A percentile compares a stretch with the other conserved stretches of the same genome.
These are phyloP conservation scores for Xerocomellus dryophilus DNA, from an alignment of 768 basidiomycete species.

Conservation along the genomic window DNA sequence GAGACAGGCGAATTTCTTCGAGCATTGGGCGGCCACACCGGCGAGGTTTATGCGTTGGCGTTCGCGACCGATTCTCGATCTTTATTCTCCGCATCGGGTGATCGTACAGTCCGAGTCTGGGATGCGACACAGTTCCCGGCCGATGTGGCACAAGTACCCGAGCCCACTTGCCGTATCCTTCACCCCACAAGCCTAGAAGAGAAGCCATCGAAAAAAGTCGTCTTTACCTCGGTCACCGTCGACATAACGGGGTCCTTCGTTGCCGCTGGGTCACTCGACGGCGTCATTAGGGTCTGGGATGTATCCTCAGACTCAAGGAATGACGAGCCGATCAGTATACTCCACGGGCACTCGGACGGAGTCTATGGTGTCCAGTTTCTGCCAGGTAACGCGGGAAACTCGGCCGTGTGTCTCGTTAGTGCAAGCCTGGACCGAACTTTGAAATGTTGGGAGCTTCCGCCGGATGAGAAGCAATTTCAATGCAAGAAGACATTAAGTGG, in stretches of 20 bases:
- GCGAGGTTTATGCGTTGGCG: conserved; percentile 36
- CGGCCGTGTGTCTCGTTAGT: conserved; percentile 32
- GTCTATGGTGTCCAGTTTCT: conserved; percentile 35
- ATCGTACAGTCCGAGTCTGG: conserved; percentile 37
- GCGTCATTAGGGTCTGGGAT: conserved; percentile 52
- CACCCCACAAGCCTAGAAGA: conserved; percentile 14
- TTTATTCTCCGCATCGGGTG: conserved; percentile 37
- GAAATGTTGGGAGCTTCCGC: conserved; percentile 47
- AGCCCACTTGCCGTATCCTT: conserved; percentile 22
- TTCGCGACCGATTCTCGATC: conserved; percentile 35
- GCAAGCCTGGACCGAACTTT: conserved; percentile 30
- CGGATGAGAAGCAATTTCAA: conserved; percentile 23
- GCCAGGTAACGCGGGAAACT: conserved; percentile 9
- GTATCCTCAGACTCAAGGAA: conserved; percentile 36
- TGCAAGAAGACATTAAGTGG: conserved; percentile 32
- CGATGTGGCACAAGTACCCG: conserved; percentile 16
- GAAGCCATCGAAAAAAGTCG: conserved; percentile 20
- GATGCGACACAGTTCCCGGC: conserved; percentile 25
- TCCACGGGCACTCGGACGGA: conserved; percentile 30
- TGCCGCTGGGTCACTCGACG: conserved; percentile 53
- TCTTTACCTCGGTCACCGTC: conserved; percentile 31
- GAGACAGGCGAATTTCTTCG: conserved; percentile 27
- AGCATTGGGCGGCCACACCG: conserved; percentile 32
- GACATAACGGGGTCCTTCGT: conserved; percentile 39
- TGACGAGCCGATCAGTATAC: conserved; percentile 17